Base-by-base conservation (phyloP, 2,329 filamentous ascomycete species). In the Hyphodiscus sp. region DNA sequence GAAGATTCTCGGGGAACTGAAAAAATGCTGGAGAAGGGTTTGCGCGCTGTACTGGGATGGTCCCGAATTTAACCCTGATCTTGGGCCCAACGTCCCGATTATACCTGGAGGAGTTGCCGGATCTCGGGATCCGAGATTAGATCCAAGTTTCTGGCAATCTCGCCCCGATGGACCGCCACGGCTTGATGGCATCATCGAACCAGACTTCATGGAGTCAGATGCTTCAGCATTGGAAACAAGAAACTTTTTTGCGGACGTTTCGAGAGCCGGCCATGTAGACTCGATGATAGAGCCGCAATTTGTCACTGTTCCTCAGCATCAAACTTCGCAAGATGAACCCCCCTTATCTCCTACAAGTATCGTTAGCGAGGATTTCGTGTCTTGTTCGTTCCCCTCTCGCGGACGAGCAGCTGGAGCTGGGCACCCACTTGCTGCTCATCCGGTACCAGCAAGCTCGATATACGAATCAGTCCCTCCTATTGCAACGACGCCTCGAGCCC, bases 21-120 rank as follows among this genome's bases (percentile, higher is more conserved):
- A 99, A 70, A 95, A 96, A 68, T 97, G 94, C 68, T 99, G 94
- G 94, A 85, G 91, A 68, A 82, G 91, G 49, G 89, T 94, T 19
- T 97, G 91, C 68, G 85, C 87, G 0, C 74, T 91, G 52, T 96
- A 91, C 68, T 99, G 94, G 92, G 89, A 95, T 58, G 80, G 80
- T 0, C 75, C 82, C 0, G 82, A 89, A 46, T 85, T 85, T 38
- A 77, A 85, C 59, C 73, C 76, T 1, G 78, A 81, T 45, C 74
- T 82, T 13, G 79, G 77, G 15, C 76, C 83, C 2, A 82, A 89
- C 23, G 76, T 81, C 18, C 81, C 87, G 15, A 87, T 96, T 47
- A 69, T 79, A 0, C 89, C 91, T 3, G 91, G 91, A 41, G 90
- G 87, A n/a, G 78, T 85, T 53, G 78, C 78, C 20, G 86, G 83